These are phyloP conservation scores for Penicillium subrubescens DNA, from an alignment of 495 filamentous ascomycete genomes.

Conservation along the genomic window DNA sequence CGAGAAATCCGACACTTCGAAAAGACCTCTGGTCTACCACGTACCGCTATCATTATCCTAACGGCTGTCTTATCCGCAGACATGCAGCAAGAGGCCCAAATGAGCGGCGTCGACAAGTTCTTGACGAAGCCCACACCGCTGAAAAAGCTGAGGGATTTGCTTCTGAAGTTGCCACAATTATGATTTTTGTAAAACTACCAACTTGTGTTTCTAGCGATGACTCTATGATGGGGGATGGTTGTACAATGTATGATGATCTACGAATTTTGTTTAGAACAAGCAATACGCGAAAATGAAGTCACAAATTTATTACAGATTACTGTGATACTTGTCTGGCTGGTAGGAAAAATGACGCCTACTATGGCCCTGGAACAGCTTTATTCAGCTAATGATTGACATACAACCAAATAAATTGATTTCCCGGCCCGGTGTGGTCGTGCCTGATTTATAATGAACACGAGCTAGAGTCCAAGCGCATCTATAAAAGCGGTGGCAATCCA, in stretches of 20 bases:
- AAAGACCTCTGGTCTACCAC: conserved; percentile 17
- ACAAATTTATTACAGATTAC: neutral
- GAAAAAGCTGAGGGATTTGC: conserved; percentile 27
- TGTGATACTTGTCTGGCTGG: no score
- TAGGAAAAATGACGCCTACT: no score
- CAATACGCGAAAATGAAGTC: neutral
- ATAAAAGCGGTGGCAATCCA: conserved; percentile 1
- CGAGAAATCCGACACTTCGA: conserved; percentile 59
- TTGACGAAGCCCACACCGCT: conserved; percentile 62
- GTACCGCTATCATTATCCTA: conserved; percentile 59
- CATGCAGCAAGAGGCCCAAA: conserved; percentile 59
- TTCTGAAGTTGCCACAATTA: conserved; percentile 7
- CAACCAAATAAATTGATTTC: no score
- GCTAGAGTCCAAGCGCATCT: neutral
- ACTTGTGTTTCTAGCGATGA: neutral
- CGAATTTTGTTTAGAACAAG: neutral
- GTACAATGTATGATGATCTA: neutral
- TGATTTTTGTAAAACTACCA: neutral
- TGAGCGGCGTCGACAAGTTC: conserved; percentile 62
- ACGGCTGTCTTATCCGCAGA: conserved; percentile 57
- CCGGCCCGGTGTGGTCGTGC: neutral
- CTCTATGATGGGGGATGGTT: neutral
- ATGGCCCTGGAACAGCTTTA: no score
- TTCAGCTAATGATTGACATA: no score
- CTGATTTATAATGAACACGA: conserved; percentile 6